These are phyloP conservation scores for Pythium folliculosum DNA, from an alignment of 352 stramenopile genomes.

Conservation along the genomic window DNA sequence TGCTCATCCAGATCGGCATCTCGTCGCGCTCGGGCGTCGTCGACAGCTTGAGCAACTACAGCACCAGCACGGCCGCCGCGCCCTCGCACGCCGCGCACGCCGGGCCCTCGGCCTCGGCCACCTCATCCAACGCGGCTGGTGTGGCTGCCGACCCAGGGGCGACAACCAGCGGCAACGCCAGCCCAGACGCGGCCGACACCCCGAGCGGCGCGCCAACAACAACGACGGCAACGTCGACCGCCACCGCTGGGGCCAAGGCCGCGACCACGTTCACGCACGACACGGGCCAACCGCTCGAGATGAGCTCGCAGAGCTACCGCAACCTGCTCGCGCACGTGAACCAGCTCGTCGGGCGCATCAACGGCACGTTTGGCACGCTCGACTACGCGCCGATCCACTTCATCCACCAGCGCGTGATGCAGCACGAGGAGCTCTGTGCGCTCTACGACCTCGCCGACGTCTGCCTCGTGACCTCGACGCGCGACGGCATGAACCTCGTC, in stretches of 20 bases:
- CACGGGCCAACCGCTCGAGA: too few relatives aligned
- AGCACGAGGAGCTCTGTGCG: conserved; percentile 34
- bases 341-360: conserved; percentile 88
- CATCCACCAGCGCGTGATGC: conserved; percentile 52
- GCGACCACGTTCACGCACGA: too few relatives aligned
- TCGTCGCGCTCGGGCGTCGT: conserved; percentile 81
- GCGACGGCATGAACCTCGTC: conserved; percentile 91
- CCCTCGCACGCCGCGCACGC: too few relatives aligned
- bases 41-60: conserved; percentile 31
- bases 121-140: too few relatives aligned
- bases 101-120: too few relatives aligned
- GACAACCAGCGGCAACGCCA: conserved; percentile 13
- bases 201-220: too few relatives aligned
- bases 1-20: conserved; percentile 94
- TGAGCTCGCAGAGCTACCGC: conserved; percentile 47
- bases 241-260: conserved; percentile 30
- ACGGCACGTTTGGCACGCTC: conserved; percentile 82
- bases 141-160: conserved; percentile 24
- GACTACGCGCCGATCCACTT: conserved; percentile 89
- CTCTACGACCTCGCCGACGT: conserved; percentile 90
- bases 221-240: conserved; percentile 45
- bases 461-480: conserved; percentile 88
- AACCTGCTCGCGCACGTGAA: conserved; percentile 82
- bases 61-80: too few relatives aligned
- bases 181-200: too few relatives aligned